Evolutionary conservation across 148 eudicot genomes (phyloP).

Genomic region (Camellia granthamiana): DNA sequence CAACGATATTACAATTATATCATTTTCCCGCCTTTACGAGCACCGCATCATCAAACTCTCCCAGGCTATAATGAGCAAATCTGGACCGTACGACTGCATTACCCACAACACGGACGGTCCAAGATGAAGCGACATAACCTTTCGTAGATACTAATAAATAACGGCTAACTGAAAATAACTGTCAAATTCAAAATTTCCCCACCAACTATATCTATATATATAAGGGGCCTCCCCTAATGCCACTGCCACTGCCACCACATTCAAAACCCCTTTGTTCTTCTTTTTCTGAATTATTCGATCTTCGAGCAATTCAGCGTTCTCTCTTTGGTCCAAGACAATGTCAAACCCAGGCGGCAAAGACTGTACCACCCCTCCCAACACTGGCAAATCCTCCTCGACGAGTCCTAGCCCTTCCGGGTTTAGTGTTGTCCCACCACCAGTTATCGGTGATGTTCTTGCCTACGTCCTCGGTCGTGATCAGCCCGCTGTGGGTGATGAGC

Average conservation of each 20-base stretch:
- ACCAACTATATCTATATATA: background rate
- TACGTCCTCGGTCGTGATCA: too few species aligned
- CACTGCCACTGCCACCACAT: background rate
- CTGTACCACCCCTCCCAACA: background rate
- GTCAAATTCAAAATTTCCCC: background rate
- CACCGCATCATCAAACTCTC: too few species aligned
- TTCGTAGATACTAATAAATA: background rate
- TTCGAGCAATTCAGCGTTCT: too few species aligned
- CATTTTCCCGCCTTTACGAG: background rate
- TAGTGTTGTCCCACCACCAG: background rate
- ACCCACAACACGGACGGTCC: background rate
- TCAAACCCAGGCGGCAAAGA: background rate
- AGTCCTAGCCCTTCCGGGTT: background rate
- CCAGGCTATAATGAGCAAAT: background rate
- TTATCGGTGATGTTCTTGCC: background rate
- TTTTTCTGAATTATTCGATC: too few species aligned
- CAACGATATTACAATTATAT: too few species aligned
- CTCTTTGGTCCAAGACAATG: background rate
- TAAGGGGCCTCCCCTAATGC: background rate
- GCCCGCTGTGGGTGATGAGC: too few species aligned
- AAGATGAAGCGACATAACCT: background rate
- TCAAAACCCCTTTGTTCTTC: background rate
- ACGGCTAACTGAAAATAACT: constrained; percentile 13
- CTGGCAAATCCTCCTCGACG: background rate
- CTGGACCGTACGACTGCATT: background rate